Evolutionary conservation across 768 basidiomycete species (phyloP).

Genomic region (Hydnomerulius pinastri): DNA sequence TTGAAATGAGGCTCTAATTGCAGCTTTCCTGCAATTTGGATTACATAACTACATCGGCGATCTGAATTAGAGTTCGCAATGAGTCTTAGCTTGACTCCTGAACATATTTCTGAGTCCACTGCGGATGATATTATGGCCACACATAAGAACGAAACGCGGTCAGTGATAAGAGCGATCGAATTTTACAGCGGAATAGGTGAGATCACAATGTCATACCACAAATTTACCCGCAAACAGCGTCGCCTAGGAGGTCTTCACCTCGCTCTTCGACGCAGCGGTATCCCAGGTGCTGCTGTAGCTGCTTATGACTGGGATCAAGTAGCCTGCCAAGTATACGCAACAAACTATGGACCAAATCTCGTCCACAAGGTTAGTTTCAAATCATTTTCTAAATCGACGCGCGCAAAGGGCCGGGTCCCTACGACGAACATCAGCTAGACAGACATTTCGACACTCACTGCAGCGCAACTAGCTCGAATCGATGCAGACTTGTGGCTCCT

Average conservation of each 20-base stretch:
- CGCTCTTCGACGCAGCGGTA: constrained; percentile 56
- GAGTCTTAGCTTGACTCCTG: too few species aligned
- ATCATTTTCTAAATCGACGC: not conserved
- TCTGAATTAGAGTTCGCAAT: too few species aligned
- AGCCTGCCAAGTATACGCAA: constrained; percentile 68
- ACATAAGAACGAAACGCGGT: constrained; percentile 5
- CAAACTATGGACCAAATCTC: constrained; percentile 53
- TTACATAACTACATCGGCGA: constrained; percentile 3
- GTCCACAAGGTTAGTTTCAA: constrained; percentile 37
- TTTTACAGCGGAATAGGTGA: constrained; percentile 83
- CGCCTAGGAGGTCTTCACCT: constrained; percentile 68
- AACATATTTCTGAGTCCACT: too few species aligned
- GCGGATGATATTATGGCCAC: too few species aligned
- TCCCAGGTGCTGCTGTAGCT: constrained; percentile 50
- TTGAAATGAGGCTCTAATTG: too few species aligned
- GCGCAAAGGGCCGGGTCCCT: not conserved
- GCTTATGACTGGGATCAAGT: constrained; percentile 87
- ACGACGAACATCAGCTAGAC: constrained; percentile 34
- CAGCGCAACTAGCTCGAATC: constrained; percentile 44
- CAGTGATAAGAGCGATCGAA: constrained; percentile 42
- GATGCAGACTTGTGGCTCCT: constrained; percentile 72
- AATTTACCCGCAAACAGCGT: constrained; percentile 1
- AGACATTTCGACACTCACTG: constrained; percentile 63
- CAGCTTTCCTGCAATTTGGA: not conserved
- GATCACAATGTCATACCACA: not conserved